phyloP scores from a whole-genome alignment of 2,329 filamentous ascomycete genomes.

The Ophiostoma montium region DNA sequence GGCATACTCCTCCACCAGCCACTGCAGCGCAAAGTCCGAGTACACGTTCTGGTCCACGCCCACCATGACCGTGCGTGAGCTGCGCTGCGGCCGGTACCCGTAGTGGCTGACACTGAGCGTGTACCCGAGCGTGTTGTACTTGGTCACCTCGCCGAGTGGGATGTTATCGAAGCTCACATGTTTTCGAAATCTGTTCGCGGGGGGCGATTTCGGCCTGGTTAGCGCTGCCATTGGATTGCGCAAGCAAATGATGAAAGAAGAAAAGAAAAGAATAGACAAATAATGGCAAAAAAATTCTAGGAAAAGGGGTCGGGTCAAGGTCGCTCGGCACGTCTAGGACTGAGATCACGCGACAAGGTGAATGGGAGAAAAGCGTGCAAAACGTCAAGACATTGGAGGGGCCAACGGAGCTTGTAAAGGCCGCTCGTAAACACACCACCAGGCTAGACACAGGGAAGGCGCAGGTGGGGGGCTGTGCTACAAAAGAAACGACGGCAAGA shows the following conservation, averaged over 20 bases:
- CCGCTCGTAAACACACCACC: no score
- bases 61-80: conserved; percentile 79
- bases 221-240: not conserved
- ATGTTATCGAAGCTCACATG: conserved; percentile 50
- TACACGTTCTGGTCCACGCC: conserved; percentile 86
- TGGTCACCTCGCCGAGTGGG: conserved; percentile 41
- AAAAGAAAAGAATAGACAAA: not conserved
- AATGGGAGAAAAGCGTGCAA: not conserved
- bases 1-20: conserved; percentile 81
- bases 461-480: no score
- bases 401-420: no score
- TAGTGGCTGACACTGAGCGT: conserved; percentile 77
- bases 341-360: not conserved
- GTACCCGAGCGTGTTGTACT: conserved; percentile 51
- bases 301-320: no score
- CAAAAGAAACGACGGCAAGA: no score
- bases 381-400: no score
- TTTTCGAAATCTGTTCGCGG: conserved; percentile 36
- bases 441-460: no score
- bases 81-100: conserved; percentile 66
- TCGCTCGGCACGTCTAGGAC: no score
- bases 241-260: not conserved
- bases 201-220: conserved; percentile 17
- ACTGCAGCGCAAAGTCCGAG: conserved; percentile 82
- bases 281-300: not conserved